Evolutionary conservation across 1,284 basidiomycete genomes (phyloP), one percentile per base, ranked within the genome.

Genomic region (Cerioporus squamosus): DNA sequence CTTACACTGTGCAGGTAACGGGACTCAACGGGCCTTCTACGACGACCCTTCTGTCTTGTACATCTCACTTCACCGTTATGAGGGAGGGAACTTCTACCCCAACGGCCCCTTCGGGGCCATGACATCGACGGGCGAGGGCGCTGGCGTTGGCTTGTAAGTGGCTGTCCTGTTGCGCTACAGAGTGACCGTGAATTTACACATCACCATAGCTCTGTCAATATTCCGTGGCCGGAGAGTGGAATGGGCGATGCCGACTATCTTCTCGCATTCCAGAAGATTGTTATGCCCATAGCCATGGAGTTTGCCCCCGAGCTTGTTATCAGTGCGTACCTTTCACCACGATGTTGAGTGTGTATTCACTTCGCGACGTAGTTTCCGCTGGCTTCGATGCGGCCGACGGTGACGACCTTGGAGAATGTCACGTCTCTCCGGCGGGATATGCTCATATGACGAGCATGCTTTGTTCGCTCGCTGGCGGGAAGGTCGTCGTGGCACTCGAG

Each of bases 361-460:
- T 12, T 39, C 1, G 4, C 66, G 0, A 6, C 22, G 2, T 66
- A 97, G 95, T 99, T 68, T 98, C 96, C 15, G 95, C 97, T 18
- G 97, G 97, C 2, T 99, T 98, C 68, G 97, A 99, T 70, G 97
- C 97, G 5, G 97, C 97, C 0, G 84, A 85, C 29, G 96, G 96
- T 1, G 97, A 99, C 71, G 85, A 88, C 45, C 84, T 99, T 5
- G 97, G 97, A 23, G 88, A 88, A 74, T 98, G 95, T 70, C 80
- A 87, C 63, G 96, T 99, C 57, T 85, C 93, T 1, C 97, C 97
- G 0, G 83, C 87, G n/a, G 97, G 95, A 2, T 99, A 95, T 72
- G 95, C 95, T 0, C 97, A 98, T 69, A 98, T 99, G 96, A 98
- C 97, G 2, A 93, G 98, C 69, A 95, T 97, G 90, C 81, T 99